phyloP scores from a whole-genome alignment of 345 rosid species.

The Salix dunnii region DNA sequence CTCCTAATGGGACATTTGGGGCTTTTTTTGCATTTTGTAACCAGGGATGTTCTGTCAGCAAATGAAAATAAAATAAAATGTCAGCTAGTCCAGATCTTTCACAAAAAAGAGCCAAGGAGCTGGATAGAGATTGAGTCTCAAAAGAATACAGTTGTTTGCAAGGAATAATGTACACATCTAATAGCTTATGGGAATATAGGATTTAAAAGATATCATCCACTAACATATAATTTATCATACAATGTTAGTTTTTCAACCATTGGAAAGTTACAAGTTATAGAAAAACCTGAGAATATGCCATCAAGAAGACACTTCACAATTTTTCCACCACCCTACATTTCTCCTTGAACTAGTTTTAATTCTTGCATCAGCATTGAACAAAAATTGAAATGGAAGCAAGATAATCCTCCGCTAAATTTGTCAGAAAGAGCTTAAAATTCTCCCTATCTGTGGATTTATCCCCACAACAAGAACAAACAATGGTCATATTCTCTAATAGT shows the following conservation, averaged over 20 bases:
- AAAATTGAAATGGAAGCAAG: not conserved
- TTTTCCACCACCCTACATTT: not conserved
- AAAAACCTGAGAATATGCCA: not conserved
- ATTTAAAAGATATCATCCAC: not conserved
- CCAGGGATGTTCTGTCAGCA: slow-evolving; percentile 80
- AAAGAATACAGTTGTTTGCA: not conserved
- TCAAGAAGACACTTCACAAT: not conserved
- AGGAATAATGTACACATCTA: not conserved
- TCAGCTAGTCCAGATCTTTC: slow-evolving; percentile 10
- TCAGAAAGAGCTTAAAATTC: not conserved
- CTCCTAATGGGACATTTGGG: slow-evolving; percentile 94
- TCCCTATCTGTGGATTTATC: not conserved
- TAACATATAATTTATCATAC: not conserved
- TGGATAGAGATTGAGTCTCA: not conserved
- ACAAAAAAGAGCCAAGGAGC: not conserved
- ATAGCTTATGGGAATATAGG: not conserved
- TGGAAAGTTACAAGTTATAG: too few relatives aligned
- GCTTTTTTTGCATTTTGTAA: slow-evolving; percentile 92
- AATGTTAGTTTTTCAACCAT: not conserved
- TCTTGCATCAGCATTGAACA: not conserved
- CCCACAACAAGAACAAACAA: not conserved
- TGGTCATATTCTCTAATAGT: not conserved
- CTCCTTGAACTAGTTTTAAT: not conserved
- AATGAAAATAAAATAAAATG: slow-evolving; percentile 8
- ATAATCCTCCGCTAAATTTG: not conserved